phyloP scores from a whole-genome alignment of 2,329 filamentous ascomycete species.

The Sclerotinia trifoliorum region DNA sequence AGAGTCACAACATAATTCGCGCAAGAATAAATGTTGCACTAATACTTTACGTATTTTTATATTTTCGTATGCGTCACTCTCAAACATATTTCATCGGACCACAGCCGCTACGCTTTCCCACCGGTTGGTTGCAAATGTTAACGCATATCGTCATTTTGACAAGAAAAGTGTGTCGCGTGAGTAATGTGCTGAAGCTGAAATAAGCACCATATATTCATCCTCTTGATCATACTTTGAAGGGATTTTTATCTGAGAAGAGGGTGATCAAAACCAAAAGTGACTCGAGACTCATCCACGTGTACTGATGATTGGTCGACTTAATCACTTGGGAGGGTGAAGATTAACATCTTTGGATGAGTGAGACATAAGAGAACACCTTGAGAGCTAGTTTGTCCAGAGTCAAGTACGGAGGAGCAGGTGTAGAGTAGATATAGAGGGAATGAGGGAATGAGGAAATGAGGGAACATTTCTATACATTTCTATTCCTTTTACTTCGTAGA shows the following conservation, averaged over 20 bases:
- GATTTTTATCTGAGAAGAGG: neutral
- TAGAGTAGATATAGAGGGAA: no score
- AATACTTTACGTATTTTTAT: neutral
- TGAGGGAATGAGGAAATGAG: no score
- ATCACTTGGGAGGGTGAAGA: neutral
- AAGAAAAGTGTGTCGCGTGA: conserved; percentile 14
- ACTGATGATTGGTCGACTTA: conserved; percentile 58
- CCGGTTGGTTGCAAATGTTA: neutral
- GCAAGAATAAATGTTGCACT: conserved; percentile 1
- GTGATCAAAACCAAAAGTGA: conserved; percentile 90
- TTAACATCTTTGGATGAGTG: neutral
- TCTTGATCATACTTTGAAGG: neutral
- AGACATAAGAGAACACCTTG: conserved; percentile 15
- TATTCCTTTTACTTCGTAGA: neutral
- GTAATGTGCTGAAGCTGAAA: neutral
- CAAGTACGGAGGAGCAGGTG: no score
- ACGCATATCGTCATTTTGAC: conserved; percentile 4
- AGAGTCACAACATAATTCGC: conserved; percentile 4
- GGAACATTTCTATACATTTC: neutral
- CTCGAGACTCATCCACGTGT: conserved; percentile 67
- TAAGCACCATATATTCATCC: neutral
- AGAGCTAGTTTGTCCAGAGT: neutral
- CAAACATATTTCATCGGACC: neutral
- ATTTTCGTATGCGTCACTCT: conserved; percentile 1
- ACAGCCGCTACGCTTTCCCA: neutral